These are phyloP conservation scores for Mycosphaerelloides madeirae DNA, from an alignment of 2,329 filamentous ascomycete genomes.

Conservation along the genomic window DNA sequence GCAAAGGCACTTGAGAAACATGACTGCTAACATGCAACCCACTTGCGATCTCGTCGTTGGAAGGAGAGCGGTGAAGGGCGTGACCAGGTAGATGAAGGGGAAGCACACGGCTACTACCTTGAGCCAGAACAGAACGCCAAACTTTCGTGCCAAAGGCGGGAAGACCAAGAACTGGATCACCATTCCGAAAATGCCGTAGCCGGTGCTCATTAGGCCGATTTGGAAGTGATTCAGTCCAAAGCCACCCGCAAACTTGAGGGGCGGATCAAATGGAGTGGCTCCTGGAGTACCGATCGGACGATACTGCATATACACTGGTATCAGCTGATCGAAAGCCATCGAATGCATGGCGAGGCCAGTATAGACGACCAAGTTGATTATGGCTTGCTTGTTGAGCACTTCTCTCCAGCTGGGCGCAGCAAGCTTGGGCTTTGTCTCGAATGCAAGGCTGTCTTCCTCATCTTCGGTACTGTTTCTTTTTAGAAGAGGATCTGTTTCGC, in stretches of 20 bases:
- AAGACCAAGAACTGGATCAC: slow-evolving; percentile 83
- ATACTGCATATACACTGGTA: slow-evolving; percentile 85
- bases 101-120: slow-evolving; percentile 62
- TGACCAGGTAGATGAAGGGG: slow-evolving; percentile 73
- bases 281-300: slow-evolving; percentile 41
- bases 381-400: slow-evolving; percentile 69
- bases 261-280: slow-evolving; percentile 42
- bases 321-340: slow-evolving; percentile 31
- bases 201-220: slow-evolving; percentile 81
- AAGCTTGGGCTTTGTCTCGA: slow-evolving; percentile 19
- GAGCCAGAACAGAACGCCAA: slow-evolving; percentile 70
- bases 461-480: slow-evolving; percentile 19
- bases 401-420: slow-evolving; percentile 49
- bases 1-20: slow-evolving; percentile 68
- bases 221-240: slow-evolving; percentile 67
- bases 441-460: slow-evolving; percentile 12
- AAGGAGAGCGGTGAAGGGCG: slow-evolving; percentile 71
- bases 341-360: slow-evolving; percentile 54
- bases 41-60: slow-evolving; percentile 51
- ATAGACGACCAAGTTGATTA: slow-evolving; percentile 71
- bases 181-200: slow-evolving; percentile 75
- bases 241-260: slow-evolving; percentile 77
- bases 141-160: slow-evolving; percentile 66
- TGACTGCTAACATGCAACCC: slow-evolving; percentile 57
- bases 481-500: slow-evolving; percentile 26